Conservation (phyloP, 768 basidiomycete genomes). For the Calocybe gangraenosa region DNA sequence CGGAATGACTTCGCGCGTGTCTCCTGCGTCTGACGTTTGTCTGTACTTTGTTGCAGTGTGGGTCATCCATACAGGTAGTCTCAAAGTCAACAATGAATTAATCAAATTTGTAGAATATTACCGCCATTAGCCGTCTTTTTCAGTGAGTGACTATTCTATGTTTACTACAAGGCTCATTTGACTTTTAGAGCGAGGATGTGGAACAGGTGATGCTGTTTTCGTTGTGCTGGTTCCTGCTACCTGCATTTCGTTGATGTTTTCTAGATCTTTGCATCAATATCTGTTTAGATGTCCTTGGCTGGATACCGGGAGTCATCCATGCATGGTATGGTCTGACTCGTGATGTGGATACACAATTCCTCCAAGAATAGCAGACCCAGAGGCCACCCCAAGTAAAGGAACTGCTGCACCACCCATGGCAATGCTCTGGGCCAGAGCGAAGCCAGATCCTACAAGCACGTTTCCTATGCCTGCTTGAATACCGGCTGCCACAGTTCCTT, state of each 20-base stretch:
- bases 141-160: slow-evolving; percentile 1
- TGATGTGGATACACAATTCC: too few species aligned
- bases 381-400: slow-evolving; percentile 2
- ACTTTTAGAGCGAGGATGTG: background rate
- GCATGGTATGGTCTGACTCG: slow-evolving; percentile 31
- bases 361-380: slow-evolving; percentile 3
- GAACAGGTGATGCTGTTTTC: slow-evolving; percentile 6
- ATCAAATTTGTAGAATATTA: background rate
- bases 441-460: slow-evolving; percentile 16
- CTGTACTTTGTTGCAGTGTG: slow-evolving; percentile 8
- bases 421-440: slow-evolving; percentile 18
- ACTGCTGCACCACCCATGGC: slow-evolving; percentile 17
- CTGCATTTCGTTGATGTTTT: too few species aligned
- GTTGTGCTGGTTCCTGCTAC: too few species aligned
- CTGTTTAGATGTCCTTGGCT: slow-evolving; percentile 37
- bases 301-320: slow-evolving; percentile 51
- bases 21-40: slow-evolving; percentile 1
- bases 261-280: slow-evolving; percentile 37
- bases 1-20: background rate
- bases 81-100: too few species aligned
- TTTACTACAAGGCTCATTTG: background rate
- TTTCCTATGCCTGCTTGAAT: slow-evolving; percentile 20
- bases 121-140: slow-evolving; percentile 9
- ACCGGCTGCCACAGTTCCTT: slow-evolving; percentile 19
- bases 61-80: background rate